Base-by-base conservation (phyloP, 345 rosid species). In the Linum tenue region DNA sequence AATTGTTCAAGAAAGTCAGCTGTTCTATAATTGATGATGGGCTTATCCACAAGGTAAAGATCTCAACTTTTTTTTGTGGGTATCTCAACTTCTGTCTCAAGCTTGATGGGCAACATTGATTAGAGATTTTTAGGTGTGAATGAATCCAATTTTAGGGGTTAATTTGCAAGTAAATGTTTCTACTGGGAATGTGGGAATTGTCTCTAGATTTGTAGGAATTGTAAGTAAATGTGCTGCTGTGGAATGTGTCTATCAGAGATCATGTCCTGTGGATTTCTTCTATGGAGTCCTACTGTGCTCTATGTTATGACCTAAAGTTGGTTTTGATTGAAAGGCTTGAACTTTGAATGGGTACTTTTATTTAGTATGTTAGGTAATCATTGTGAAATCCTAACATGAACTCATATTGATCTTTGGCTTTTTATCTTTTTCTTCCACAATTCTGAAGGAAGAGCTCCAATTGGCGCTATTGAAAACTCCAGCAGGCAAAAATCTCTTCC, bases 1-100 rank as follows among this genome's bases (percentile, higher is more conserved):
- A 65, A 5, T 12, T 71, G 53, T 71, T 71, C 74, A 71, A 71
- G 69, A 71, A 65, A 59, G 60, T 71, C 61, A 71, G 74, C 41
- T 48, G 65, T n/a, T 59, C 69, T 5, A 59, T 71, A 12, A 15
- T 71, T 36, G 74, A 71, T 53, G 74, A 71, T 53, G 74, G 69
- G 36, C 61, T 71, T 31, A 39, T 71, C 1, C 69, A 65, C 69
- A 71, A 60, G 69, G 74, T 65, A 63, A 59, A 14, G 5, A 16
- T 61, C 16, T n/a, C 37, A 12, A 5, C 14, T 11, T 36, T 15
- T 14, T 43, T 22, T 57, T 36, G 6, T 53, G 9, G 5, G 2
- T 12, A 36, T 37, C 22, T 39, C 10, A 39, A 37, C 10, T 60
- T 38, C 1, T 37, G n/a, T 0, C 37, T 60, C 43, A 15, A 15